Base-by-base conservation (phyloP, 345 rosid species). In the Pseudoturritis turrita region DNA sequence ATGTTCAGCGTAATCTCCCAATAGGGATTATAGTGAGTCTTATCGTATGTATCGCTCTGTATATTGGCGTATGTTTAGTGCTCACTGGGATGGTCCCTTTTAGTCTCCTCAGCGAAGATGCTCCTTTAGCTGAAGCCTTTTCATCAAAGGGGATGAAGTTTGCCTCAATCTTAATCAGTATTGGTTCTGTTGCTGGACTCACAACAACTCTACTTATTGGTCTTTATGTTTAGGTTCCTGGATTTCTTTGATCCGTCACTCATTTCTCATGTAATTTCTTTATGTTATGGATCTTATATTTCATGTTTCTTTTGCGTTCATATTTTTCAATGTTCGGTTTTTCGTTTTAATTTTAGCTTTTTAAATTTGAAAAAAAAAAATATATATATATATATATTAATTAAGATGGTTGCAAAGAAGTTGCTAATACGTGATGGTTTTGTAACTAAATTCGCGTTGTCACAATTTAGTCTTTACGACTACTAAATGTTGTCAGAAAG, bases 141-240 rank as follows among this genome's bases (percentile, higher is more conserved):
- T 68, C 77, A 21, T 85, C 96, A 8, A 91, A 82, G 88, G 99
- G 96, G 66, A 70, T 91, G 87, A 95, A 91, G 60, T 89, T 73
- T 56, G 83, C 86, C 70, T 87, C 96, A 7, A 9, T 89, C 72
- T 78, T 95, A 62, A 95, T 91, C 79, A 89, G 96, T 75, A 60
- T 89, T 21, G 98, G 92, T 70, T 98, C 99, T 63, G 96, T 91
- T 71, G 96, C 96, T 54, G 99, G 99, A 70, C 96, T 95, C 80
- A 88, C 98, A 10, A 95, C 96, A 10, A 85, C 96, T 49, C 96
- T 91, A 60, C 73, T 91, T 56, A 96, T 95, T 64, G 99, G 99
- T 47, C 96, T 95, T 58, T 95, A 91, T 81, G 99, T 95, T 84
- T 96, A 89, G 97, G 97, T 21, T 40, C 45, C 33, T 53, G 8